phyloP scores from a whole-genome alignment of 768 basidiomycete genomes.

The Hericium coralloides region DNA sequence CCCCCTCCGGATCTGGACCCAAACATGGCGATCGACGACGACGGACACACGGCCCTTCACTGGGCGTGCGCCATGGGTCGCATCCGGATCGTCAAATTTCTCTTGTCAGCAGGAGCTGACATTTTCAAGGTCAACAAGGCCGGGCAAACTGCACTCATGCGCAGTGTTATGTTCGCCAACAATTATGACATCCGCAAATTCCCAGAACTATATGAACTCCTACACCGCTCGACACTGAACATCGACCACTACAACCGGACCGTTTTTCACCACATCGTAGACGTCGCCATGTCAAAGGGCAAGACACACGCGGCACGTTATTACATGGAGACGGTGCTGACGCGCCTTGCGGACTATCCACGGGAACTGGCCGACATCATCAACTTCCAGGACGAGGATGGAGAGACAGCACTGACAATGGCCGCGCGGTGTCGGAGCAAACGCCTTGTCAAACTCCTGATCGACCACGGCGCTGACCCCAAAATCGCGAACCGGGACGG shows the following conservation, averaged over 20 bases:
- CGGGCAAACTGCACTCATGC: slow-evolving; percentile 97
- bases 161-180: slow-evolving; percentile 98
- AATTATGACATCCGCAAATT: slow-evolving; percentile 99
- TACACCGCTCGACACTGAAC: slow-evolving; percentile 97
- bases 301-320: slow-evolving; percentile 97
- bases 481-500: slow-evolving; percentile 92
- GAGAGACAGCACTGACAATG: slow-evolving; percentile 94
- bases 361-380: slow-evolving; percentile 96
- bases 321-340: slow-evolving; percentile 95
- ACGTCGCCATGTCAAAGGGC: slow-evolving; percentile 94
- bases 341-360: slow-evolving; percentile 83
- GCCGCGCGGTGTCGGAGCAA: slow-evolving; percentile 94
- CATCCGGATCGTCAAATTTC: slow-evolving; percentile 87
- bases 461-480: slow-evolving; percentile 94
- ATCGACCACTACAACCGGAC: slow-evolving; percentile 98
- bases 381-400: slow-evolving; percentile 98
- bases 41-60: slow-evolving; percentile 93
- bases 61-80: slow-evolving; percentile 99
- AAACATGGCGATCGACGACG: slow-evolving; percentile 95
- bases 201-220: slow-evolving; percentile 90
- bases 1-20: slow-evolving; percentile 92
- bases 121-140: slow-evolving; percentile 95
- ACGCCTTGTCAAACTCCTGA: slow-evolving; percentile 87
- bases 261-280: slow-evolving; percentile 96
- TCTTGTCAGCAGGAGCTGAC: slow-evolving; percentile 90